Evolutionary conservation across 805 yeast species (phyloP), one percentile per base, ranked within the genome.

Genomic region (Ogataea kodamae): DNA sequence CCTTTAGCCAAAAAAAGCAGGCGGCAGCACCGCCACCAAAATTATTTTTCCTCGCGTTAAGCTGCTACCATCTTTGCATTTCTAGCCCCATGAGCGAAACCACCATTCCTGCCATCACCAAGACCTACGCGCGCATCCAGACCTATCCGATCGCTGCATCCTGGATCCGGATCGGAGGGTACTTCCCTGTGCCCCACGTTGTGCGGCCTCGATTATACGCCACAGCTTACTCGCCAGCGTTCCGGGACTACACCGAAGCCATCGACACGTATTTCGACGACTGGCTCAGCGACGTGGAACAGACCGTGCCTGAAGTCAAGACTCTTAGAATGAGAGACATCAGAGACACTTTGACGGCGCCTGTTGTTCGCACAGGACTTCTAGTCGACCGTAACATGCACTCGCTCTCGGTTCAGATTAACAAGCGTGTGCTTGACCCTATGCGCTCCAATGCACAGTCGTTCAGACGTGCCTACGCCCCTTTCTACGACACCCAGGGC

Each of bases 261-360:
- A 22, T 70, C 15, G 84, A 84, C 55, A 66, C 63, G 33, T 55
- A 63, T 18, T 67, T 79, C n/a, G 81, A 82, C 45, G 48, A 62
- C 18, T 60, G 74, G n/a, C 71, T 88, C 46, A 55, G 52, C 37
- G 52, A 64, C 21, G 61, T 86, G 25, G 96, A 88, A 49, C 54
- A 57, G 39, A 53, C 61, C 25, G 61, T 75, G 13, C 95, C 95
- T 3, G 62, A 65, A 22, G 59, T 79, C 35, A 75, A 76, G 61
- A 70, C 81, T 2, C 57, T 70, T 19, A 72, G 74, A 31, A 67
- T 67, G 52, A 60, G 64, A 29, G 73, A 68, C 39, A 50, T 78
- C 29, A 66, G 71, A 22, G 67, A 67, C 30, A 64, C 72, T 3
- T 53, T 74, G 16, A 65, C 72, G 37, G 62, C 64, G 33, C 90